phyloP scores from a whole-genome alignment of 306 rosid genomes.

The Canavalia ensiformis region DNA sequence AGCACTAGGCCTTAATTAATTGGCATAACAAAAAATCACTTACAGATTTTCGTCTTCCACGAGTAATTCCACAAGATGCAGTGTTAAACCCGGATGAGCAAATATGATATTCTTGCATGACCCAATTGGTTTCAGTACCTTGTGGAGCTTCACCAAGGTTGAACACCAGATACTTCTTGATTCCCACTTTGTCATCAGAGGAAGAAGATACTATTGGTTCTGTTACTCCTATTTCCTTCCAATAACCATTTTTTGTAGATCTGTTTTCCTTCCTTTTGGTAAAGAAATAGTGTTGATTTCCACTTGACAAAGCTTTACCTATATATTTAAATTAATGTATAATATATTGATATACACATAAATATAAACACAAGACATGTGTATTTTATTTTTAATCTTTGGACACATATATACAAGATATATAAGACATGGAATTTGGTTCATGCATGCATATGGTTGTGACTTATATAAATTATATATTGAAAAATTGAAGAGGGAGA shows the following conservation, averaged over 20 bases:
- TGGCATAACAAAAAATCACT: background rate
- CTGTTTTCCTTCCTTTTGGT: conserved; percentile 51
- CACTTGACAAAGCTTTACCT: conserved; percentile 62
- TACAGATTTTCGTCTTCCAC: conserved; percentile 43
- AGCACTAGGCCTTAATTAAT: background rate
- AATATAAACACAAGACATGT: background rate
- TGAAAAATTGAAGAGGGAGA: conserved; percentile 31
- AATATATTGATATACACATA: background rate
- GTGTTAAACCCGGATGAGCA: conserved; percentile 36
- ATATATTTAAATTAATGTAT: background rate
- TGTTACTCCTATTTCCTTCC: conserved; percentile 57
- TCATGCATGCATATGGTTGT: conserved; percentile 36
- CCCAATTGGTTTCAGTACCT: conserved; percentile 59
- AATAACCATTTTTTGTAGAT: conserved; percentile 57
- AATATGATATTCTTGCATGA: conserved; percentile 64
- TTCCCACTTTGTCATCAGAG: conserved; percentile 53
- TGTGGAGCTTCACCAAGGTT: conserved; percentile 48
- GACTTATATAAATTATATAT: background rate
- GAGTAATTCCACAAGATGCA: conserved; percentile 27
- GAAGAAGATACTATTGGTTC: conserved; percentile 51
- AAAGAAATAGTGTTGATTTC: conserved; percentile 58
- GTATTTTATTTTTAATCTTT: background rate
- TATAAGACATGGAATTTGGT: background rate
- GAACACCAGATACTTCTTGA: conserved; percentile 61
- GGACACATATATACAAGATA: background rate